phyloP scores from a whole-genome alignment of 208 protist species.

The Leishmania tropica region DNA sequence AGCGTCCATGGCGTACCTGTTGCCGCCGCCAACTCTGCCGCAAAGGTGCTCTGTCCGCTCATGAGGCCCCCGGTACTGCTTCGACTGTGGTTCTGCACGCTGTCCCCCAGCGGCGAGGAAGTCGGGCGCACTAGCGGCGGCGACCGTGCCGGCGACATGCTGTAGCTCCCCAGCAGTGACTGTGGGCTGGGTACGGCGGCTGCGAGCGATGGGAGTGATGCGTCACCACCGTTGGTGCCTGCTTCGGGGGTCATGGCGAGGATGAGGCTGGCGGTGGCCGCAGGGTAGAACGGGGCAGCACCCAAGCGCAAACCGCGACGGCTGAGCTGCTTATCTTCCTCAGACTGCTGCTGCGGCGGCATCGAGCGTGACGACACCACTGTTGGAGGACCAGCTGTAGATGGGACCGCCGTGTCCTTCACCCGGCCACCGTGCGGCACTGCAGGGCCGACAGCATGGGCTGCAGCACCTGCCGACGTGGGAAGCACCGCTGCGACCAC shows the following conservation, averaged over 20 bases:
- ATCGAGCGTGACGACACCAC: background rate
- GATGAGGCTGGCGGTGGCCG: background rate
- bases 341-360: background rate
- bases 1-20: background rate
- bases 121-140: background rate
- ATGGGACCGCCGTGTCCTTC: background rate
- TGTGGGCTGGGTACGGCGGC: background rate
- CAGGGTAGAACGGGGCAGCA: conserved; percentile 10
- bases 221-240: background rate
- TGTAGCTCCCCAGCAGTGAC: background rate
- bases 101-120: background rate
- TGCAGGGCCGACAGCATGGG: background rate
- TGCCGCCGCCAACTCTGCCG: background rate
- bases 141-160: background rate
- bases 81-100: background rate
- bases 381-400: background rate
- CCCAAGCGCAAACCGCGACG: conserved; percentile 13
- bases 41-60: background rate
- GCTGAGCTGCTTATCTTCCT: conserved; percentile 17
- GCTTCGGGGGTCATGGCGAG: background rate
- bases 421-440: background rate
- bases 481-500: background rate
- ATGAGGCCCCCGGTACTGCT: background rate
- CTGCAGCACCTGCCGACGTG: background rate
- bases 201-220: background rate